Percentiles rank a stretch among this genome's conserved stretches.
phyloP scores from a whole-genome alignment of 495 filamentous ascomycete species.

The Penicillium egyptiacum region DNA sequence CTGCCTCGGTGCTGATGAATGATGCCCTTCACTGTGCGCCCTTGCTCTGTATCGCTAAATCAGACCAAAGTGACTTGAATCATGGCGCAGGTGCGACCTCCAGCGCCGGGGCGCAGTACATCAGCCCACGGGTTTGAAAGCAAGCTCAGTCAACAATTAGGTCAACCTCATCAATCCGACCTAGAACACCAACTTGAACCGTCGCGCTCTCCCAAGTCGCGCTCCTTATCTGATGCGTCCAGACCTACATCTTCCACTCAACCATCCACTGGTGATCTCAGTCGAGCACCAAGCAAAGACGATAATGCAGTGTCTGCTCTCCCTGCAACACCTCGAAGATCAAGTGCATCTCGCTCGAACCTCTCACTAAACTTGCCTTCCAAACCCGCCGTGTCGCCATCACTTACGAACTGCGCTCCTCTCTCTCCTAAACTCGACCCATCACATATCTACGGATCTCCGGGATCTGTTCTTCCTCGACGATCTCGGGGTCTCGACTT shows the following conservation, averaged over 20 bases:
- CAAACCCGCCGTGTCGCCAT: slow-evolving; percentile 52
- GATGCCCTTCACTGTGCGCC: slow-evolving; percentile 4
- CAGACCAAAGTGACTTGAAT: slow-evolving; percentile 10
- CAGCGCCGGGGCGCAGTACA: slow-evolving; percentile 25
- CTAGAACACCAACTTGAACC: slow-evolving; percentile 20
- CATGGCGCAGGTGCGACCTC: slow-evolving; percentile 31
- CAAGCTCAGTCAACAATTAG: slow-evolving; percentile 45
- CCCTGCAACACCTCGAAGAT: slow-evolving; percentile 64
- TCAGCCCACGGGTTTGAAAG: slow-evolving; percentile 37
- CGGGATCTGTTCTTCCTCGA: slow-evolving; percentile 79
- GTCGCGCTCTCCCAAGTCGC: slow-evolving; percentile 38
- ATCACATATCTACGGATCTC: slow-evolving; percentile 78
- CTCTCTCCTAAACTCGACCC: slow-evolving; percentile 84
- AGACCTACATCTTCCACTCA: slow-evolving; percentile 33
- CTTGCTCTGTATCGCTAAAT: slow-evolving; percentile 7
- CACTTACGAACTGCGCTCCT: slow-evolving; percentile 62
- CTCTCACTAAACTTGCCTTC: slow-evolving; percentile 75
- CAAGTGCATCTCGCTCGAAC: slow-evolving; percentile 59
- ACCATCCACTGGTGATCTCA: slow-evolving; percentile 30
- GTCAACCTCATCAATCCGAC: slow-evolving; percentile 25
- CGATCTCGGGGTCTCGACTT: slow-evolving; percentile 88
- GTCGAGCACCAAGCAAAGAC: slow-evolving; percentile 63
- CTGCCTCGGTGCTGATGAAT: slow-evolving; percentile 6
- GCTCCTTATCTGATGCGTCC: slow-evolving; percentile 47
- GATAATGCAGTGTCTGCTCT: slow-evolving; percentile 64